Evolutionary conservation across 768 basidiomycete genomes (phyloP), one percentile per base, ranked within the genome.

Genomic region (Gautieria morchelliformis): DNA sequence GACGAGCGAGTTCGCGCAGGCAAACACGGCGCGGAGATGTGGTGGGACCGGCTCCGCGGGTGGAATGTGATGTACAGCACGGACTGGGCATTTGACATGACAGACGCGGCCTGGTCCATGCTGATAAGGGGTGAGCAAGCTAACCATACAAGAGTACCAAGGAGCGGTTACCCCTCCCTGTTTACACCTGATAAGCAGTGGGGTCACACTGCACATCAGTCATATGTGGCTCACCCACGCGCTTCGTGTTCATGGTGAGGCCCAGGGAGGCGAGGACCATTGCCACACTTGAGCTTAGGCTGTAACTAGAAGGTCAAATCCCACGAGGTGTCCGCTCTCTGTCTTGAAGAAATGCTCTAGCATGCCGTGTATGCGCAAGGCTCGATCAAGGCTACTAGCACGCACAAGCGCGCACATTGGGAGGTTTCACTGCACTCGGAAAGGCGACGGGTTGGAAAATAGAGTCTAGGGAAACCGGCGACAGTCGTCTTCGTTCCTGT

Each of bases 51-150:
- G 80, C 24, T 81, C 76, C 0, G 88, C 86, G 92, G 93, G 67
- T 82, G 86, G 76, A 94, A 95, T 19, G 84, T 78, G 62, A 93
- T 85, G 66, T 87, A 87, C 33, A 90, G 78, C 0, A 89, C 85
- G 8, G 85, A 81, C 20, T 79, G 77, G 0, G 86, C 75, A 27
- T 78, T 74, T 17, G 82, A 86, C 62, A 94, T 85, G 39, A 92
- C 84, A 0, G 89, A 92, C 0, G 91, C 89, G 1, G 91, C 87
- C 75, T 93, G 91, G 68, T 95, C 93, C 87, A 94, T 89, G 24
- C 89, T 87, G 50, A 7, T 35, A 48, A 6, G 10, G 35, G 2
- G 32, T 49, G 48, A 49, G 48, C 10, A 17, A 44, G 5, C 2
- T n/a, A 22, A 32, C 47, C 33, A 55, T n/a, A 14, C 39, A 24